These are phyloP conservation scores for Dothiorella sarmentorum DNA, from an alignment of 2,329 filamentous ascomycete genomes.

Conservation along the genomic window DNA sequence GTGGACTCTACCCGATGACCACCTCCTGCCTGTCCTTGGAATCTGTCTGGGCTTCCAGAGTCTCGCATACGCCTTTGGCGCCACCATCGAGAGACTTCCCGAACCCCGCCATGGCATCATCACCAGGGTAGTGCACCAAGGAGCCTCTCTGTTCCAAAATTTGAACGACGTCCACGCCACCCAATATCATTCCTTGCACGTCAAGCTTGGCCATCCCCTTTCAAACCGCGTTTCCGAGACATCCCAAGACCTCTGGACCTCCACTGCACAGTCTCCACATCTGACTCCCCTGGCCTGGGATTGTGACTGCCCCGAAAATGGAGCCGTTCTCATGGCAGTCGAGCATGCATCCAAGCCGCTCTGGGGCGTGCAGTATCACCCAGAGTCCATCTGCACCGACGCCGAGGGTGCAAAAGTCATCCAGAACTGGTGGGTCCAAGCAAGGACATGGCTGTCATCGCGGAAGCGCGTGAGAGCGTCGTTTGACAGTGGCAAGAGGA, in stretches of 20 bases:
- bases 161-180: conserved; percentile 64
- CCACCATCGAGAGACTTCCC: conserved; percentile 61
- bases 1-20: conserved; percentile 62
- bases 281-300: conserved; percentile 50
- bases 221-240: conserved; percentile 32
- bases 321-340: conserved; percentile 71
- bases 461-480: neutral
- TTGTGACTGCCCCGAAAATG: conserved; percentile 45
- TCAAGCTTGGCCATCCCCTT: conserved; percentile 36
- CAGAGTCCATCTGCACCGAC: conserved; percentile 83
- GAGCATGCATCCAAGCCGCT: conserved; percentile 67
- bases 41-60: conserved; percentile 90
- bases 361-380: conserved; percentile 88
- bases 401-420: conserved; percentile 62
- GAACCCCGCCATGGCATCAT: conserved; percentile 82
- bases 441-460: conserved; percentile 56
- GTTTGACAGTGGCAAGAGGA: neutral
- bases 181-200: conserved; percentile 68
- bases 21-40: conserved; percentile 73
- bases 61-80: conserved; percentile 66
- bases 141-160: conserved; percentile 62
- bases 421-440: conserved; percentile 70
- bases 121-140: conserved; percentile 59
- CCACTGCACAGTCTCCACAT: conserved; percentile 27
- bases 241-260: conserved; percentile 34